phyloP scores from a whole-genome alignment of 345 rosid genomes.

The Pelargonium nanum region DNA sequence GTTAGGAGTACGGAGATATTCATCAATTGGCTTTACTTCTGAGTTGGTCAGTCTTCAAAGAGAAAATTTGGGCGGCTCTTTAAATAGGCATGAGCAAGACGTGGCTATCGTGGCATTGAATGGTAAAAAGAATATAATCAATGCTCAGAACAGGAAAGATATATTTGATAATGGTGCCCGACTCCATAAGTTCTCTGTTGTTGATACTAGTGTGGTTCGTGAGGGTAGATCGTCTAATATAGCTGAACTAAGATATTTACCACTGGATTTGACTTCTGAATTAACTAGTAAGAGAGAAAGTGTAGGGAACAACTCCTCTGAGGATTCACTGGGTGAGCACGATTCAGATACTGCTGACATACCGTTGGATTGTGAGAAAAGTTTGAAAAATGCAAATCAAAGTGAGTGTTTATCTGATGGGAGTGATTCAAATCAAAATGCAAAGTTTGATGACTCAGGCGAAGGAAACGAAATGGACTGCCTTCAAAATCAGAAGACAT shows the following conservation, averaged over 20 bases:
- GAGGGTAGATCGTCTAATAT: conserved; percentile 24
- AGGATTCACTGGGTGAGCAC: conserved; percentile 11
- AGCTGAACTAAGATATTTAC: conserved; percentile 35
- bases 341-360: conserved; percentile 6
- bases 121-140: neutral
- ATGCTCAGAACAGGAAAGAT: too few relatives aligned
- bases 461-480: conserved; percentile 18
- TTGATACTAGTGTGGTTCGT: conserved; percentile 25
- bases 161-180: too few relatives aligned
- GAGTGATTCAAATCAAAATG: conserved; percentile 14
- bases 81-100: too few relatives aligned
- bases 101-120: neutral
- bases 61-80: too few relatives aligned
- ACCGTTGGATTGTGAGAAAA: conserved; percentile 1
- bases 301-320: conserved; percentile 9
- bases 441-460: conserved; percentile 11
- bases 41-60: too few relatives aligned
- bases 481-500: conserved; percentile 9
- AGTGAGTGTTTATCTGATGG: conserved; percentile 7
- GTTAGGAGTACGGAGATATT: conserved; percentile 34
- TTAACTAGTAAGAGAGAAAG: conserved; percentile 10
- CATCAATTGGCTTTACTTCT: too few relatives aligned
- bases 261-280: conserved; percentile 19
- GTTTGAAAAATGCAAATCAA: neutral
- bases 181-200: neutral